Conservation (phyloP, 2,329 filamentous ascomycete species). For the Trichothecium roseum region DNA sequence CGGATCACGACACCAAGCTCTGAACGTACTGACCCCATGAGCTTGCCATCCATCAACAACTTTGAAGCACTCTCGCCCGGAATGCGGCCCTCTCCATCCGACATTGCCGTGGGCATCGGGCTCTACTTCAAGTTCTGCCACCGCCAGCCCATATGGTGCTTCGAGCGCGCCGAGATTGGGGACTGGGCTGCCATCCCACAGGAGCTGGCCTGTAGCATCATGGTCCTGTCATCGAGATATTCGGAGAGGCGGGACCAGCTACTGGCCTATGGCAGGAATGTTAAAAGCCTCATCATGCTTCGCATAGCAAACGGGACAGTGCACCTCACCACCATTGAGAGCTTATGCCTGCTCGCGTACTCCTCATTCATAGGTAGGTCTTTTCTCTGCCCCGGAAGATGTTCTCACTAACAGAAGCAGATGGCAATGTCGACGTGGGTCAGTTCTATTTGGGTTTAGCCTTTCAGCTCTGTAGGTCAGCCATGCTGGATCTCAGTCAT, state of each 20-base stretch:
- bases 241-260: constrained; percentile 21
- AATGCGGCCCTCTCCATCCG: constrained; percentile 17
- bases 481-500: constrained; percentile 33
- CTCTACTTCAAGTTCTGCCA: constrained; percentile 33
- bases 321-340: constrained; percentile 37
- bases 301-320: constrained; percentile 40
- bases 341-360: constrained; percentile 37
- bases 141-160: constrained; percentile 33
- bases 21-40: constrained; percentile 12
- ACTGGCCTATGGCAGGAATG: constrained; percentile 25
- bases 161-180: constrained; percentile 28
- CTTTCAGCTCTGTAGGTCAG: constrained; percentile 38
- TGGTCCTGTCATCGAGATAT: constrained; percentile 28
- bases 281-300: constrained; percentile 32
- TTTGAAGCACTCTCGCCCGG: constrained; percentile 17
- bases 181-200: constrained; percentile 23
- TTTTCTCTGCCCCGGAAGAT: too few relatives aligned
- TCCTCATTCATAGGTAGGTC: constrained; percentile 35
- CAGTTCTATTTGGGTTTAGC: constrained; percentile 39
- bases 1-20: constrained; percentile 9
- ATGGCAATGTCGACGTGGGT: constrained; percentile 36
- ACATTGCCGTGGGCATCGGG: constrained; percentile 22
- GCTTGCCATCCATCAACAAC: constrained; percentile 12
- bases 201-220: constrained; percentile 29
- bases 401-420: too few relatives aligned